phyloP scores from a whole-genome alignment of 176 grass and related monocot genomes.

The Ensete glaucum region DNA sequence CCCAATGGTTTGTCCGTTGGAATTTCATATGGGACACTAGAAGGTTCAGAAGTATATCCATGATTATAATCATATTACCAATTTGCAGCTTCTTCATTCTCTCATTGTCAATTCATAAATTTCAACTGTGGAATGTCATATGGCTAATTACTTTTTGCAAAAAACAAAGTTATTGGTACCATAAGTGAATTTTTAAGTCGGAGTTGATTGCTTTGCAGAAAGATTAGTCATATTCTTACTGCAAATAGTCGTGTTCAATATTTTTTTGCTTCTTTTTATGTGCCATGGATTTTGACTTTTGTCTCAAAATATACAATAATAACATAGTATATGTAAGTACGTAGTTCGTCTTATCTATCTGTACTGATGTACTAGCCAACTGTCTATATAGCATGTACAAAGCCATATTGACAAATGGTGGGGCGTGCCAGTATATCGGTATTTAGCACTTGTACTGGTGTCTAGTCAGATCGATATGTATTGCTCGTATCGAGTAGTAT shows the following conservation, averaged over 20 bases:
- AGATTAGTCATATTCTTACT: not conserved
- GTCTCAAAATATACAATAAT: not conserved
- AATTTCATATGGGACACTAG: too few relatives aligned
- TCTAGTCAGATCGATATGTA: too few relatives aligned
- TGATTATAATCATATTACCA: not conserved
- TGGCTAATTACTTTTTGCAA: not conserved
- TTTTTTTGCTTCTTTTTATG: not conserved
- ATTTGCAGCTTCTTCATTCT: not conserved
- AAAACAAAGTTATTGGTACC: not conserved
- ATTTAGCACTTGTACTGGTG: accelerated
- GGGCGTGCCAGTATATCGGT: too few relatives aligned
- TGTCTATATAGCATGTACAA: too few relatives aligned
- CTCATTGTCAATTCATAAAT: not conserved
- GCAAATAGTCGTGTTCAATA: not conserved
- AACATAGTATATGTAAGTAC: not conserved
- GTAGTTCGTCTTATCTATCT: too few relatives aligned
- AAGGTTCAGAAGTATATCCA: not conserved
- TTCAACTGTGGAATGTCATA: not conserved
- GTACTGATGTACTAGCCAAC: too few relatives aligned
- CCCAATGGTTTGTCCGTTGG: too few relatives aligned
- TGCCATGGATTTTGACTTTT: not conserved
- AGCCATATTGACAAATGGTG: too few relatives aligned
- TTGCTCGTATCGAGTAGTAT: too few relatives aligned
- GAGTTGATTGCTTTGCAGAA: not conserved
- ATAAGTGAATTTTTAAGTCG: not conserved